A percentile compares a stretch with the other conserved stretches of the same genome.
phyloP scores from a whole-genome alignment of 1,284 basidiomycete species.

The Trametes sp. region DNA sequence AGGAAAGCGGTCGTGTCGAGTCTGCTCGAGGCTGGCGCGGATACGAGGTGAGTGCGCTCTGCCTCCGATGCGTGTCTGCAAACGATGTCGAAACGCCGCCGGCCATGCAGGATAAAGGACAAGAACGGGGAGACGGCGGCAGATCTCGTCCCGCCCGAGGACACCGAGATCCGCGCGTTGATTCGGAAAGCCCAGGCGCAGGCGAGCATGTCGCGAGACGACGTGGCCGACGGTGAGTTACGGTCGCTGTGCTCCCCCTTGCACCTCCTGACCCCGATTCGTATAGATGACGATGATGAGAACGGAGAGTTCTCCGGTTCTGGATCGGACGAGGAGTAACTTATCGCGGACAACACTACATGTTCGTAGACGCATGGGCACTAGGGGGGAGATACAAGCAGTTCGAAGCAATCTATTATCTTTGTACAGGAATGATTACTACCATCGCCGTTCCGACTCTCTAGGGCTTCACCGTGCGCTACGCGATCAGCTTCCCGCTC shows the following conservation, averaged over 20 bases:
- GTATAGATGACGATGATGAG: constrained; percentile 44
- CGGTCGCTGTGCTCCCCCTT: background rate
- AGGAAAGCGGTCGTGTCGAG: constrained; percentile 64
- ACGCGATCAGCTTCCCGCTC: constrained; percentile 44
- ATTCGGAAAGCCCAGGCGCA: constrained; percentile 61
- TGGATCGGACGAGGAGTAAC: constrained; percentile 41
- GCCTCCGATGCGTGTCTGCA: background rate
- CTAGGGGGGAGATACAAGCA: background rate
- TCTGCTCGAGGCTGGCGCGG: constrained; percentile 81
- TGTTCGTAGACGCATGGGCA: constrained; percentile 3
- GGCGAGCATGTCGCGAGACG: constrained; percentile 45
- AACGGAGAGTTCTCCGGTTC: constrained; percentile 46
- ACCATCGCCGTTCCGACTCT: background rate
- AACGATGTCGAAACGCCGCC: background rate
- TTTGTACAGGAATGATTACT: constrained; percentile 25
- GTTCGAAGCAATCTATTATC: constrained; percentile 20
- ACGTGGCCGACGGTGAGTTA: constrained; percentile 49
- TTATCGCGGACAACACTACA: constrained; percentile 14
- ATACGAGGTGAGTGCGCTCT: constrained; percentile 61
- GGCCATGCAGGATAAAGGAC: constrained; percentile 68
- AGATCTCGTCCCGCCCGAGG: constrained; percentile 63
- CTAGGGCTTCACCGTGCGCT: background rate
- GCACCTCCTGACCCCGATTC: background rate
- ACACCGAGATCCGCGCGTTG: constrained; percentile 52
- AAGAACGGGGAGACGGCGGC: constrained; percentile 68